Evolutionary conservation across 192 early-diverging fungal species (phyloP).

Genomic region (Linnemannia schmuckeri): DNA sequence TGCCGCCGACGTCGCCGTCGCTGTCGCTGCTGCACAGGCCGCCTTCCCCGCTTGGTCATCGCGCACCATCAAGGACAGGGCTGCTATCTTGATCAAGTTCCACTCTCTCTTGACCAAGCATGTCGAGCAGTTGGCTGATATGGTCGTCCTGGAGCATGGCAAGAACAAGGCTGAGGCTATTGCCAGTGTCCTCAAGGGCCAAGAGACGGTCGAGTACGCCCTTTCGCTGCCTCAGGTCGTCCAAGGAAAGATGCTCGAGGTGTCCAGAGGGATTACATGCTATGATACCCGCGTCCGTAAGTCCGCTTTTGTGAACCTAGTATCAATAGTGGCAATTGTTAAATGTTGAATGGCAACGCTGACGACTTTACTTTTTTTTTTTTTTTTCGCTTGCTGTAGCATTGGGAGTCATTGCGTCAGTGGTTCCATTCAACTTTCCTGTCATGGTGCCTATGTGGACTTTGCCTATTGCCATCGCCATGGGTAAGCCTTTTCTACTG

Average conservation of each 20-base stretch:
- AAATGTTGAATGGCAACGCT: background rate
- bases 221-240: slow-evolving; percentile 74
- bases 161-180: slow-evolving; percentile 81
- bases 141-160: slow-evolving; percentile 85
- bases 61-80: slow-evolving; percentile 80
- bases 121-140: slow-evolving; percentile 74
- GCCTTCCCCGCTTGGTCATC: slow-evolving; percentile 71
- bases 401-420: slow-evolving; percentile 81
- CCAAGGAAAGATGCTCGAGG: slow-evolving; percentile 72
- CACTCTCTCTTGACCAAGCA: slow-evolving; percentile 69
- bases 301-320: background rate
- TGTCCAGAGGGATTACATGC: slow-evolving; percentile 77
- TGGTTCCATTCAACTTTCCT: slow-evolving; percentile 90
- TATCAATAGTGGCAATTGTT: background rate
- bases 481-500: slow-evolving; percentile 26
- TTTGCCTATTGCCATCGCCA: slow-evolving; percentile 78
- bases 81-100: slow-evolving; percentile 70
- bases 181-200: slow-evolving; percentile 81
- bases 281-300: slow-evolving; percentile 69
- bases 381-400: slow-evolving; percentile 35
- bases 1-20: slow-evolving; percentile 67
- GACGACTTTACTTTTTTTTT: background rate
- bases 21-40: slow-evolving; percentile 68
- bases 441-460: slow-evolving; percentile 92
- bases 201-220: slow-evolving; percentile 86